Evolutionary conservation across 176 grass and related monocot genomes (phyloP).

Genomic region (Miscanthus lutarioriparius): DNA sequence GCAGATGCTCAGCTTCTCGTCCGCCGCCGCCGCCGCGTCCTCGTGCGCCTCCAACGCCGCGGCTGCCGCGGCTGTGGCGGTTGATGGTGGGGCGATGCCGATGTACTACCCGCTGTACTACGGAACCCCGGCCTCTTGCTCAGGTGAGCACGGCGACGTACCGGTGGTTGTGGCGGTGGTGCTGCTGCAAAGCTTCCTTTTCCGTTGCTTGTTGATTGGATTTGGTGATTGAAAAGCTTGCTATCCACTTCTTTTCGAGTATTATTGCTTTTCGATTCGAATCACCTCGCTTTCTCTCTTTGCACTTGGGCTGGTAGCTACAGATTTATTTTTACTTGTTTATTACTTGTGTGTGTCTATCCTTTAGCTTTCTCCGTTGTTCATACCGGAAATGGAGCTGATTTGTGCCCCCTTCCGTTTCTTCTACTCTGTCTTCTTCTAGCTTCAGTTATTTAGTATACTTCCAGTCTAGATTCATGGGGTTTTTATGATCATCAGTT

Average conservation of each 20-base stretch:
- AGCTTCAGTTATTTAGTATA: background rate
- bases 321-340: slow-evolving; percentile 10
- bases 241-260: slow-evolving; percentile 12
- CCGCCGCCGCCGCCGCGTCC: slow-evolving; percentile 14
- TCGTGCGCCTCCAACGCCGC: slow-evolving; percentile 29
- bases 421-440: background rate
- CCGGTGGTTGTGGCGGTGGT: background rate
- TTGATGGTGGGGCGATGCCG: slow-evolving; percentile 51
- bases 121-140: slow-evolving; percentile 57
- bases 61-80: background rate
- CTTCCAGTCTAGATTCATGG: slow-evolving; percentile 37
- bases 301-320: slow-evolving; percentile 5
- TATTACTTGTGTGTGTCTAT: background rate
- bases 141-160: slow-evolving; percentile 37
- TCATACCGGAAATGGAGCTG: slow-evolving; percentile 25
- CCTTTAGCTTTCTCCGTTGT: background rate
- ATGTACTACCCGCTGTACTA: slow-evolving; percentile 76
- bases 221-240: slow-evolving; percentile 32
- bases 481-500: slow-evolving; percentile 1
- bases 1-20: slow-evolving; percentile 95
- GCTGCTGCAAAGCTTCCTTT: slow-evolving; percentile 1
- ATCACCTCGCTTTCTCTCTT: background rate
- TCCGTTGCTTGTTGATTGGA: slow-evolving; percentile 15
- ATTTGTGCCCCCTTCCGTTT: background rate
- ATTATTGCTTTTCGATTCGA: slow-evolving; percentile 37